Evolutionary conservation across 176 grass and related monocot species (phyloP).

Genomic region (Poa pratensis): DNA sequence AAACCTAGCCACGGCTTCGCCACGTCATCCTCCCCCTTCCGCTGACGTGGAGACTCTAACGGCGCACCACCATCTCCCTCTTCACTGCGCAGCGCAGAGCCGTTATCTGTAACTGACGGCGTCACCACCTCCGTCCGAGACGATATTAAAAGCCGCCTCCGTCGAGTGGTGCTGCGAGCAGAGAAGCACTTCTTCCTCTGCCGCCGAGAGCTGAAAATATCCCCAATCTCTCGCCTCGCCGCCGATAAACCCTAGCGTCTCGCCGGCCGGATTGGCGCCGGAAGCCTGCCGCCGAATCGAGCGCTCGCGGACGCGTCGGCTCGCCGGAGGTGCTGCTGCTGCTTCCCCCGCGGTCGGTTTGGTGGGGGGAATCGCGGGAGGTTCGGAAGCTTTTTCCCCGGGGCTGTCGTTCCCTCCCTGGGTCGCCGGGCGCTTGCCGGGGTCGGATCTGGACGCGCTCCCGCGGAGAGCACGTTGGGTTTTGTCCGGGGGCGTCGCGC

Average conservation of each 20-base stretch:
- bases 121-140: not conserved
- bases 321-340: not conserved
- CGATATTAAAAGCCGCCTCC: conserved; percentile 45
- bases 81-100: not conserved
- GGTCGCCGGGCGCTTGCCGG: not conserved
- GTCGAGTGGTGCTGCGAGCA: not conserved
- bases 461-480: not conserved
- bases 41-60: conserved; percentile 48
- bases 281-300: not conserved
- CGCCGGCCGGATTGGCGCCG: not conserved
- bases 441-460: conserved; percentile 42
- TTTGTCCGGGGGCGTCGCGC: not conserved
- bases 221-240: conserved; percentile 5
- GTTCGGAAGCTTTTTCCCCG: not conserved
- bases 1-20: no score
- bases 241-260: conserved; percentile 43
- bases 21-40: no score
- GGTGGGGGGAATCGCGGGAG: not conserved
- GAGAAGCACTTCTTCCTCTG: conserved; percentile 19
- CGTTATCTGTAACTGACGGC: conserved; percentile 45
- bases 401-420: not conserved
- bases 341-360: not conserved
- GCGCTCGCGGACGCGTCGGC: not conserved
- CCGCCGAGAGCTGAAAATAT: conserved; percentile 11
- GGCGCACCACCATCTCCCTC: not conserved